Percentiles rank a stretch among this genome's conserved stretches.
phyloP scores from a whole-genome alignment of 495 filamentous ascomycete genomes.

The Penicillium longicatenatum region DNA sequence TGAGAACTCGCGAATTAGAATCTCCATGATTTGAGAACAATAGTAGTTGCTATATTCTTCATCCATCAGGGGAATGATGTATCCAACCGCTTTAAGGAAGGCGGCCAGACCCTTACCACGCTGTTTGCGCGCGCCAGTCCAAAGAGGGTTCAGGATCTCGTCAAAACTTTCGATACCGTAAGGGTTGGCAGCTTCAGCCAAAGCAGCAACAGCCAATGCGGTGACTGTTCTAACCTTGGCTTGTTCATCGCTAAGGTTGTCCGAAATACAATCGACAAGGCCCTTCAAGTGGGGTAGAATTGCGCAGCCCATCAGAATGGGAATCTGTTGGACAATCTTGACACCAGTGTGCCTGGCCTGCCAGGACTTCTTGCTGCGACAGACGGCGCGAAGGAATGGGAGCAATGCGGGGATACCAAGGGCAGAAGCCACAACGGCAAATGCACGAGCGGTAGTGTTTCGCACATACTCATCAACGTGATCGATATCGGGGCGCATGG shows the following conservation, averaged over 20 bases:
- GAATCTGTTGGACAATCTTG: slow-evolving; percentile 98
- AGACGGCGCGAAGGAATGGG: slow-evolving; percentile 93
- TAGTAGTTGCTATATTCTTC: slow-evolving; percentile 99
- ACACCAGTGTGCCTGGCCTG: slow-evolving; percentile 98
- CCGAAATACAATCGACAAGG: slow-evolving; percentile 93
- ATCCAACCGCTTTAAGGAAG: slow-evolving; percentile 96
- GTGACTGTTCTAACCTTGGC: slow-evolving; percentile 97
- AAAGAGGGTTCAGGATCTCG: slow-evolving; percentile 93
- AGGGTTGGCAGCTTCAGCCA: slow-evolving; percentile 95
- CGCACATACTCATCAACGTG: slow-evolving; percentile 99
- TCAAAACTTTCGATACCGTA: slow-evolving; percentile 99
- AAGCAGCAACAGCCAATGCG: slow-evolving; percentile 88
- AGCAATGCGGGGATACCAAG: slow-evolving; percentile 94
- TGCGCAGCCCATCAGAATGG: slow-evolving; percentile 98
- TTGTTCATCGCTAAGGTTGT: slow-evolving; percentile 96
- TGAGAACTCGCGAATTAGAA: slow-evolving; percentile 91
- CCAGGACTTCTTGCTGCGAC: slow-evolving; percentile 98
- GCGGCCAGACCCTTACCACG: slow-evolving; percentile 94
- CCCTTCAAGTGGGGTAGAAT: slow-evolving; percentile 95
- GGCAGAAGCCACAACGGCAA: slow-evolving; percentile 95
- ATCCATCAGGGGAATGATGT: slow-evolving; percentile 99
- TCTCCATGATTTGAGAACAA: slow-evolving; percentile 98
- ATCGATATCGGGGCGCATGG: slow-evolving; percentile 98
- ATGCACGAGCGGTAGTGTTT: slow-evolving; percentile 96
- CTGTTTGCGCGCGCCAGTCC: slow-evolving; percentile 94